phyloP scores from a whole-genome alignment of 139 green algal genomes.

The Nannochloris sp. region DNA sequence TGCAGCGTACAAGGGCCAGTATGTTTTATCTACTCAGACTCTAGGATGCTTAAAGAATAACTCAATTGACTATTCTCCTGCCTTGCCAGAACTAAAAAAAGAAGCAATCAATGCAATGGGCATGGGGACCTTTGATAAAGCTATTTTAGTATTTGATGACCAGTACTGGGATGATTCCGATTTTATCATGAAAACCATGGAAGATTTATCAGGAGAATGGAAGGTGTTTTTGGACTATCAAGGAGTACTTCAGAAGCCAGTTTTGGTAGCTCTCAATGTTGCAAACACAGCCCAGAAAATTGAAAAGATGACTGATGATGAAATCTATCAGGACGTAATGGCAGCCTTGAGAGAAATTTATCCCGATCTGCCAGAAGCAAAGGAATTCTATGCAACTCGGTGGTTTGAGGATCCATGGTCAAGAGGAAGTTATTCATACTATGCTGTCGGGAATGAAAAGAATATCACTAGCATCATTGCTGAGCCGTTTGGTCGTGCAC shows the following conservation, averaged over 20 bases:
- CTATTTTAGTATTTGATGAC: conserved; percentile 57
- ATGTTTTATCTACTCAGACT: conserved; percentile 53
- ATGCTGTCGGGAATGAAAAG: conserved; percentile 43
- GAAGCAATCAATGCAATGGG: conserved; percentile 56
- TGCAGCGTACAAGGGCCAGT: conserved; percentile 16
- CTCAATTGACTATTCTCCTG: conserved; percentile 44
- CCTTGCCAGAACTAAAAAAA: conserved; percentile 39
- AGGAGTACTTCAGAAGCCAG: conserved; percentile 11
- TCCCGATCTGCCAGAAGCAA: conserved; percentile 11
- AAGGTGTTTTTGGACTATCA: conserved; percentile 9
- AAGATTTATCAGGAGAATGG: conserved; percentile 24
- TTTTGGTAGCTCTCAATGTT: conserved; percentile 39
- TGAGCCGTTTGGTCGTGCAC: conserved; percentile 30
- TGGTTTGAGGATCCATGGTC: conserved; percentile 29
- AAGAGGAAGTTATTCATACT: conserved; percentile 51
- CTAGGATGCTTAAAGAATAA: conserved; percentile 44
- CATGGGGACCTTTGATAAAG: conserved; percentile 28
- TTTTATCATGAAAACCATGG: conserved; percentile 40
- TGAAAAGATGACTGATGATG: conserved; percentile 28
- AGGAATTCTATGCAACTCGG: conserved; percentile 26
- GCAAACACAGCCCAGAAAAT: conserved; percentile 27
- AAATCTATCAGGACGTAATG: conserved; percentile 15
- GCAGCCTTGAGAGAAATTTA: conserved; percentile 24
- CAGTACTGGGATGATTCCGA: conserved; percentile 53
- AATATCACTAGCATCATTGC: conserved; percentile 42